Conservation (phyloP, 345 rosid species). For the Corchorus olitorius region DNA sequence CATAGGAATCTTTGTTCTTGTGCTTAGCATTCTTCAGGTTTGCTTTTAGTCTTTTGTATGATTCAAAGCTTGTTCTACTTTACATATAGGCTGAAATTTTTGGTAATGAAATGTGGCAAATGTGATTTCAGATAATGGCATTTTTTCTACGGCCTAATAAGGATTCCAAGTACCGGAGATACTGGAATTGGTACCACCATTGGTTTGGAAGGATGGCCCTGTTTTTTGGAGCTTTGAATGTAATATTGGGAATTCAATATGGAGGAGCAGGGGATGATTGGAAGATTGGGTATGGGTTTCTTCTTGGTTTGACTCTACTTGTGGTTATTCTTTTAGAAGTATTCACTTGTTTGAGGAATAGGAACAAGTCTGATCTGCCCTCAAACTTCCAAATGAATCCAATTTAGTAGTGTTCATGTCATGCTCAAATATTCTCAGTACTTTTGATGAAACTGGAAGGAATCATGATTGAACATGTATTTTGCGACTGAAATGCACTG, state of each 20-base stretch:
- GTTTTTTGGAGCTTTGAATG: conserved; percentile 75
- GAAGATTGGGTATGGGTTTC: conserved; percentile 81
- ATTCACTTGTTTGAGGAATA: conserved; percentile 42
- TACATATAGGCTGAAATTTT: neutral
- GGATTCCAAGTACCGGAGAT: conserved; percentile 66
- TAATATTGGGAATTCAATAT: conserved; percentile 65
- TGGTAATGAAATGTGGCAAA: neutral
- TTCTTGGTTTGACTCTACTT: conserved; percentile 50
- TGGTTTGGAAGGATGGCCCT: conserved; percentile 83
- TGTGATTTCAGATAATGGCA: conserved; percentile 59
- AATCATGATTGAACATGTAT: neutral
- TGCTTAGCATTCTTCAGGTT: conserved; percentile 85
- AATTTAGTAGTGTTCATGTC: conserved; percentile 28
- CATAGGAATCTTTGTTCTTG: conserved; percentile 75
- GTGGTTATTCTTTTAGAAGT: conserved; percentile 61
- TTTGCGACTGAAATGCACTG: neutral
- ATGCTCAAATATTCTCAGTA: neutral
- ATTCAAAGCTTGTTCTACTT: neutral
- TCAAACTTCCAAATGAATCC: conserved; percentile 72
- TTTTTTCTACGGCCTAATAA: conserved; percentile 75
- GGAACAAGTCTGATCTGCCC: conserved; percentile 35
- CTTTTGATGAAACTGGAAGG: conserved; percentile 12
- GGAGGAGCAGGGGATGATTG: conserved; percentile 60
- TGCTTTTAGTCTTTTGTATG: neutral
- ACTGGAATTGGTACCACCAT: conserved; percentile 91